These are phyloP conservation scores for Diddensiella transvaalensis DNA, from an alignment of 805 yeast species.

Conservation along the genomic window DNA sequence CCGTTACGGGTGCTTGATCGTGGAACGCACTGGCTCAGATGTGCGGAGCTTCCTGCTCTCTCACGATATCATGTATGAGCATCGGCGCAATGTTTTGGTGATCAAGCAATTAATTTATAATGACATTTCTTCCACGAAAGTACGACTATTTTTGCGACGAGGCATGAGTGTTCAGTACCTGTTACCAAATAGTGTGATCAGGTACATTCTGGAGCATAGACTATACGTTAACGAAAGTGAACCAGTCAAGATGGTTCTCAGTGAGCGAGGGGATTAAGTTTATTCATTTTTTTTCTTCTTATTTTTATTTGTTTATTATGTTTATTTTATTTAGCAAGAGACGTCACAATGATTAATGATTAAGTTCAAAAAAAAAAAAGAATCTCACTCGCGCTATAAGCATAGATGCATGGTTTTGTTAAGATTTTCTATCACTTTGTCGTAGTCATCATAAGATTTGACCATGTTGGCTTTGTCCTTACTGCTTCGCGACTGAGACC, in stretches of 20 bases:
- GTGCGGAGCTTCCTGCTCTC: conserved; percentile 87
- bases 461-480: too few species aligned
- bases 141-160: conserved; percentile 83
- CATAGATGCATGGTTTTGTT: conserved; percentile 33
- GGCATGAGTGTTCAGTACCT: conserved; percentile 96
- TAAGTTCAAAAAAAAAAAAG: not conserved
- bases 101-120: conserved; percentile 95
- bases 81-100: conserved; percentile 84
- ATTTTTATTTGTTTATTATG: not conserved
- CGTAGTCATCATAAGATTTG: conserved; percentile 23
- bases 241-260: conserved; percentile 83
- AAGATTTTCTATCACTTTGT: conserved; percentile 13
- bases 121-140: conserved; percentile 93
- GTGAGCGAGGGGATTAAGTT: conserved; percentile 19
- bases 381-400: conserved; percentile 6
- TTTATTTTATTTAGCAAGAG: not conserved
- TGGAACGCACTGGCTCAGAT: conserved; percentile 95
- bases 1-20: conserved; percentile 91
- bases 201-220: conserved; percentile 90
- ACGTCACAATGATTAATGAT: too few species aligned
- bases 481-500: conserved; percentile 33
- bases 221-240: conserved; percentile 82
- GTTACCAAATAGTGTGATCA: conserved; percentile 87
- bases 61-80: conserved; percentile 97
- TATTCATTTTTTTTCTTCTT: not conserved